Conservation (phyloP, 2,329 filamentous ascomycete species). For the Botrytis aclada region DNA sequence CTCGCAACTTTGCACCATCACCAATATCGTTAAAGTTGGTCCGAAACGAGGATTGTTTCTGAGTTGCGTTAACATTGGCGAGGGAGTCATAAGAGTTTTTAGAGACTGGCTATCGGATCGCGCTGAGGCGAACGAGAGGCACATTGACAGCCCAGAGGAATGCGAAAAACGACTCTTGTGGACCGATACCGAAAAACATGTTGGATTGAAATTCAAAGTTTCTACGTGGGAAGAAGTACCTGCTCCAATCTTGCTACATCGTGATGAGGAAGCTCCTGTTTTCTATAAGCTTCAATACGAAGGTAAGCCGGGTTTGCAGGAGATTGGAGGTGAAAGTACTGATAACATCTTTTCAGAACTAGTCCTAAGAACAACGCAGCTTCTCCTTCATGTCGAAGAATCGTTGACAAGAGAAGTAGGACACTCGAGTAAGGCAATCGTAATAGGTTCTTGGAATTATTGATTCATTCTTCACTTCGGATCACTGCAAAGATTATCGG, state of each 20-base stretch:
- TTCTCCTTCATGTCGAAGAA: conserved; percentile 64
- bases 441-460: conserved; percentile 51
- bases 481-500: not conserved
- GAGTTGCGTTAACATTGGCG: conserved; percentile 62
- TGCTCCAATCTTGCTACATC: conserved; percentile 49
- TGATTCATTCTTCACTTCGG: not conserved
- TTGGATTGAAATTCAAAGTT: conserved; percentile 68
- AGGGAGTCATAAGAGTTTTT: conserved; percentile 69
- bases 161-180: conserved; percentile 57
- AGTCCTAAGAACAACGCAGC: conserved; percentile 59
- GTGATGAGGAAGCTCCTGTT: conserved; percentile 57
- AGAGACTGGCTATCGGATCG: conserved; percentile 62
- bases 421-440: conserved; percentile 62
- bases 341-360: conserved; percentile 55
- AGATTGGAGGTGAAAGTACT: not conserved
- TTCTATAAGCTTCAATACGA: conserved; percentile 70
- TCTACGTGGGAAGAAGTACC: conserved; percentile 47
- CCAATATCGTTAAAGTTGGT: conserved; percentile 66
- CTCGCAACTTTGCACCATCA: conserved; percentile 67
- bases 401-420: conserved; percentile 58
- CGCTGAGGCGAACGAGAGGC: conserved; percentile 7
- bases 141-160: conserved; percentile 22
- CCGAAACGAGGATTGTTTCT: conserved; percentile 59
- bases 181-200: conserved; percentile 59
- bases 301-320: conserved; percentile 49